A percentile compares a stretch with the other conserved stretches of the same genome.
phyloP scores from a whole-genome alignment of 1,284 basidiomycete species.

The Leccinum solheimii region DNA sequence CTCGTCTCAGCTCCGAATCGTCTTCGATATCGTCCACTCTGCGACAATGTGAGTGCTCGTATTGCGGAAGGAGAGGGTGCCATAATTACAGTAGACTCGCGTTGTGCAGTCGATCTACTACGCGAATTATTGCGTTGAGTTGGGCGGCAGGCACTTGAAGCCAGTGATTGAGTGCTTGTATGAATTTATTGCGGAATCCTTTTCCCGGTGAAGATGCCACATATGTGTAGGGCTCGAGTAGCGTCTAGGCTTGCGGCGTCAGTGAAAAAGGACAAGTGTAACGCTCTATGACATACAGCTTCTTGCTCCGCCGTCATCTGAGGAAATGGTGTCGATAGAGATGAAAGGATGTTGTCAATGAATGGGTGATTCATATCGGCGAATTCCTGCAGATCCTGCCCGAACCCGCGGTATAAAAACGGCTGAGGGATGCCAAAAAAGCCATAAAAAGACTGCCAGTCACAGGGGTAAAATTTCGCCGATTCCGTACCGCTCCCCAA shows the following conservation, averaged over 20 bases:
- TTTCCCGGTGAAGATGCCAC: slow-evolving; percentile 90
- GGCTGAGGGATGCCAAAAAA: slow-evolving; percentile 2
- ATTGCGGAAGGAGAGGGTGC: not conserved
- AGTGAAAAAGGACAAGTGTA: not conserved
- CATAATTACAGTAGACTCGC: slow-evolving; percentile 62
- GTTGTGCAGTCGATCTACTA: slow-evolving; percentile 92
- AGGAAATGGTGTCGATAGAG: slow-evolving; percentile 15
- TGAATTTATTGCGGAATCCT: slow-evolving; percentile 86
- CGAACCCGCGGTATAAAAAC: slow-evolving; percentile 13
- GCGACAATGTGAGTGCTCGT: slow-evolving; percentile 2
- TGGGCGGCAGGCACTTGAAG: slow-evolving; percentile 76
- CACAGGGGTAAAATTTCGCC: not conserved
- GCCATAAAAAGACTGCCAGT: not conserved
- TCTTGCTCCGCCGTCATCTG: slow-evolving; percentile 21
- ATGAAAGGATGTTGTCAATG: slow-evolving; percentile 27
- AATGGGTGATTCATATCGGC: slow-evolving; percentile 24
- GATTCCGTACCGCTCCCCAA: slow-evolving; percentile 1
- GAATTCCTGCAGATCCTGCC: not conserved
- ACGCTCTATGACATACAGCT: slow-evolving; percentile 14
- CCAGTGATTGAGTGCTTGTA: slow-evolving; percentile 94
- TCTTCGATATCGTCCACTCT: slow-evolving; percentile 89
- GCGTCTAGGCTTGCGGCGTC: slow-evolving; percentile 34
- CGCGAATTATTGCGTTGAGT: slow-evolving; percentile 70
- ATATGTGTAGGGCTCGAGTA: slow-evolving; percentile 91
- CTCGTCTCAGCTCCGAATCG: slow-evolving; percentile 70